Percentiles rank a stretch among this genome's conserved stretches.
Evolutionary conservation across 805 yeast species (phyloP).

Genomic region (Blastobotrys americana): DNA sequence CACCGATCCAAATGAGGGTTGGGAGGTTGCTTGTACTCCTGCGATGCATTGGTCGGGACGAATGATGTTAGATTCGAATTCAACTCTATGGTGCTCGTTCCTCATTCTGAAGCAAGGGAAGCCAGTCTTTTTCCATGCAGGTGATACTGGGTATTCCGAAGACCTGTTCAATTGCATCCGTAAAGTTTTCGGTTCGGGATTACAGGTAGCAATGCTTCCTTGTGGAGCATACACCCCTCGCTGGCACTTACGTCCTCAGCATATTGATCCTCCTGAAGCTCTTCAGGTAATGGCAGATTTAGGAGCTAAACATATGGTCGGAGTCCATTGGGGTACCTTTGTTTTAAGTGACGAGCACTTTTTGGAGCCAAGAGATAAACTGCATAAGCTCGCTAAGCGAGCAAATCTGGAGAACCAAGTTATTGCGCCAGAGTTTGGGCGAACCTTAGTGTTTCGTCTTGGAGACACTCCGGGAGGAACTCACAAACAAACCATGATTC

Average conservation of each 20-base stretch:
- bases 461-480: conserved; percentile 12
- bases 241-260: conserved; percentile 90
- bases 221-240: conserved; percentile 94
- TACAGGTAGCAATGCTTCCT: conserved; percentile 67
- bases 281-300: conserved; percentile 58
- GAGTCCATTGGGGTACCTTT: conserved; percentile 97
- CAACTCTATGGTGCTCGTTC: conserved; percentile 84
- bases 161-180: conserved; percentile 67
- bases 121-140: conserved; percentile 82
- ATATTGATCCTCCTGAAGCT: conserved; percentile 75
- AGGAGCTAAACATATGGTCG: conserved; percentile 56
- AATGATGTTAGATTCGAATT: conserved; percentile 68
- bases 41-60: conserved; percentile 95
- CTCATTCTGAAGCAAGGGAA: conserved; percentile 56
- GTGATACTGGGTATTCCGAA: conserved; percentile 85
- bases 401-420: conserved; percentile 35
- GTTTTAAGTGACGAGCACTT: conserved; percentile 82
- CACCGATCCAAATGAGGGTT: conserved; percentile 37
- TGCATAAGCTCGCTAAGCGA: conserved; percentile 45
- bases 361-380: conserved; percentile 65
- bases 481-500: conserved; percentile 18
- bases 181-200: conserved; percentile 50
- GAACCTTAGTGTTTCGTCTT: conserved; percentile 49
- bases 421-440: conserved; percentile 69
- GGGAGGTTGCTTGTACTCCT: conserved; percentile 82